Base-by-base conservation (phyloP, 768 basidiomycete genomes). In the Pulveroboletus sp. region DNA sequence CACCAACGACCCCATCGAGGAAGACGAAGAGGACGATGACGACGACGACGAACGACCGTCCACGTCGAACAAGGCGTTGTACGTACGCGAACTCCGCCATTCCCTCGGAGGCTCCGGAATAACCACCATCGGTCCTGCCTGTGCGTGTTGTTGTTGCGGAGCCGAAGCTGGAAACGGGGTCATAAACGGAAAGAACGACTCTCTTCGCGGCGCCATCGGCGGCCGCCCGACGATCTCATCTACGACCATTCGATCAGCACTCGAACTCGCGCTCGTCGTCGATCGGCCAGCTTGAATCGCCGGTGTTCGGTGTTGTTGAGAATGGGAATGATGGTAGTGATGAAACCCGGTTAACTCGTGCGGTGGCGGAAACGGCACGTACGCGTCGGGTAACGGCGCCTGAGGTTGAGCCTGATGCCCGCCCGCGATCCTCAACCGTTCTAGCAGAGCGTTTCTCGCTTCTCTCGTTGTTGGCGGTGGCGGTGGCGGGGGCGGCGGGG, bases 21-120 rank as follows among this genome's bases (percentile, higher is more conserved):
- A 29, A 6, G 61, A 46, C 38, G 40, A 31, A 1, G 58, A 61
- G 1, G 50, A 45, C 3, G 49, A 48, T 0, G 53, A 53, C n/a
- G 61, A 58, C n/a, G 56, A 50, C 17, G 59, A 52, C 45, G 61
- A 61, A 12, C 49, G 62, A 6, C 44, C 12, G 17, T 61, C 51
- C 30, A 30, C 7, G 8, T 43, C 20, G 1, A 61, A 42, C 43
- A 52, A 1, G 26, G 24, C 38, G 26, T 60, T 54, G n/a, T 60
- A 51, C 40, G 26, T 23, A 0, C 54, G 51, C 14, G 46, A 5
- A 22, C n/a, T 31, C 46, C 58, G 27, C 62, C 61, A 57, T 2
- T 61, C 55, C 37, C 51, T 42, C 22, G 53, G 6, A 14, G 60
- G 20, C 12, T 54, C 58, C 29, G 58, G 31, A 7, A 53, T 41